Base-by-base conservation (phyloP, 176 grass and related monocot genomes). In the Phyllostachys edulis region DNA sequence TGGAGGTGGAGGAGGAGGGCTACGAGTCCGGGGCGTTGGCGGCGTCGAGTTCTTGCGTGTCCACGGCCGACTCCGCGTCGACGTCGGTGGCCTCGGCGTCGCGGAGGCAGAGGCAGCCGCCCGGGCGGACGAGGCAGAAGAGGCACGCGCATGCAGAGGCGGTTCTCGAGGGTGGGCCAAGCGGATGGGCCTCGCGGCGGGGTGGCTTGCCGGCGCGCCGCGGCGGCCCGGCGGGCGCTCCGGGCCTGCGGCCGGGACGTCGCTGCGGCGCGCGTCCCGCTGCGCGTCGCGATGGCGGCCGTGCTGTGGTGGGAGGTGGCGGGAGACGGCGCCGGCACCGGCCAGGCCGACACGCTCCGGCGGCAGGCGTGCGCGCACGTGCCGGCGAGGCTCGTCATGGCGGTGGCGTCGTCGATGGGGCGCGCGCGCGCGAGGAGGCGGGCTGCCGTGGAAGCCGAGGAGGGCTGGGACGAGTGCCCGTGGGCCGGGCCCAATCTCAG, bases 381-480 rank as follows among this genome's bases (percentile, higher is more conserved):
- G 44, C 85, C 81, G 63, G 86, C 77, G 50, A 75, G 82, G 86
- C 1, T 85, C 0, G 14, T 88, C 20, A 40, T 74, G 17, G 67
- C 68, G 34, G 80, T 80, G 40, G 79, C 80, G 39, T 34, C 75
- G 76, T 77, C 69, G 65, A 82, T 87, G 20, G 88, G 66, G 63
- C 83, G 79, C 55, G 85, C 74, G 32, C 84, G 76, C 21, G 83
- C 75, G 1, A 64, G 60, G 75, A 69, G 76, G 60, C 75, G 65
- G 64, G 46, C 40, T 60, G 78, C 42, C 60, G 45, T n/a, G 32
- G 88, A 26, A 54, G 27, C 36, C 51, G 79, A 67, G 54, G 94
- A 92, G 60, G 94, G 87, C 4, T 97, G 87, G 91, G 91, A 84
- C 24, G 91, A 97, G 79, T 97, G 81, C 67, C 57, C 84, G 12